Evolutionary conservation across 345 rosid species (phyloP), one percentile per base, ranked within the genome.

Genomic region (Acer campestre): DNA sequence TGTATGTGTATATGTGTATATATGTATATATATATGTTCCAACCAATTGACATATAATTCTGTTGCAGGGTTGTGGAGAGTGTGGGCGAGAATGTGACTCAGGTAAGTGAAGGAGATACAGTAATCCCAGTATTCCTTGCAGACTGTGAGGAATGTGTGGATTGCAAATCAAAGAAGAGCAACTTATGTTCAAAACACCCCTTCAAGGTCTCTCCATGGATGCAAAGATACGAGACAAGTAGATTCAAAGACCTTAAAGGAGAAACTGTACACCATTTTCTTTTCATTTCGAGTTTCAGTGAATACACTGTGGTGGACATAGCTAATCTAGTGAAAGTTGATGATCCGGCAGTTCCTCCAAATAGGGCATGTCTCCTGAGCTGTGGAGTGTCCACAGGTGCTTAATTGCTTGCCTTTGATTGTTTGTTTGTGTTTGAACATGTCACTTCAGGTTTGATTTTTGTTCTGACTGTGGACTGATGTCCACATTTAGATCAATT

Each of bases 341-440:
- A 91, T 77, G 95, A 93, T 77, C 84, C 89, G 61, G 73, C 86
- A 10, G 59, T 89, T 68, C 93, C 97, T 70, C 97, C 98, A 35
- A 86, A 80, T 42, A 88, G 73, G 77, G 98, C 98, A 27, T 91
- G 97, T 78, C 98, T 95, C 74, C 89, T 95, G 17, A 86, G 98
- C 59, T 95, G 98, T 18, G 97, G 98, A 75, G 85, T 95, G 49
- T 89, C 98, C 35, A 93, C 98, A 61, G 98, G 98, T 89, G 85
- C 61, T 56, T 25, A 35, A 35, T 35, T 35, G 86, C 61, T 61
- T 25, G 51, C 22, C 25, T 25, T 58, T 22, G 23, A 7, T 22
- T 79, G 38, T 53, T 42, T 22, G 6, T 18, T 46, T 35, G 5
- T 42, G 35, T 9, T 70, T 63, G 9, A 46, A 25, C 55, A 61